Conservation (phyloP, 2,329 filamentous ascomycete genomes). For the Alternaria brassicae region DNA sequence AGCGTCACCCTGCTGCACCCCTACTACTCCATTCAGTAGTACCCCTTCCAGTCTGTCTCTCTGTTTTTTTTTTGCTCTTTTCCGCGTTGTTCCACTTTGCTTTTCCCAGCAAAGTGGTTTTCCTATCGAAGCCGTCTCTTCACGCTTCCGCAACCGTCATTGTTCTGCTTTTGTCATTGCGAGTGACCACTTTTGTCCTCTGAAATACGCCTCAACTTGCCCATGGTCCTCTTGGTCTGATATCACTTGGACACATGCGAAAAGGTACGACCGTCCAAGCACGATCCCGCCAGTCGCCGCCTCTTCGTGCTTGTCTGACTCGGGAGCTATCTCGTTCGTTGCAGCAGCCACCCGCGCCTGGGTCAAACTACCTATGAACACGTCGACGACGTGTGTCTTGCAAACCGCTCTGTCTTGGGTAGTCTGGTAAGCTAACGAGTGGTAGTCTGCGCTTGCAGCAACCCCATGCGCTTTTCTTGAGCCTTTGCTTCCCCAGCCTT, state of each 20-base stretch:
- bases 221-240: constrained; percentile 23
- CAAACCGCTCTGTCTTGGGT: constrained; percentile 49
- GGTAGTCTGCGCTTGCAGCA: constrained; percentile 45
- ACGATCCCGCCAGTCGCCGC: constrained; percentile 28
- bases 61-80: constrained; percentile 37
- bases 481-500: constrained; percentile 37
- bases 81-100: constrained; percentile 42
- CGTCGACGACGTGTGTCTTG: constrained; percentile 49
- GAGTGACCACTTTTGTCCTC: constrained; percentile 42
- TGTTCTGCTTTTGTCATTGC: constrained; percentile 32
- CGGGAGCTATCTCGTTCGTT: constrained; percentile 40
- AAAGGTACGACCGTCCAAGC: constrained; percentile 42
- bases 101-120: constrained; percentile 42
- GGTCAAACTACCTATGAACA: constrained; percentile 49
- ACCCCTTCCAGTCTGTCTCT: constrained; percentile 41
- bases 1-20: constrained; percentile 39
- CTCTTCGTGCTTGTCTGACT: constrained; percentile 44
- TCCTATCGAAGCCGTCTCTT: constrained; percentile 40
- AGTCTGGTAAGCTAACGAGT: constrained; percentile 49
- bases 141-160: constrained; percentile 45
- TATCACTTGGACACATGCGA: constrained; percentile 39
- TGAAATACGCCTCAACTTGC: constrained; percentile 40
- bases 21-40: constrained; percentile 37
- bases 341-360: constrained; percentile 37
- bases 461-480: constrained; percentile 37